Percentiles rank a stretch among this genome's conserved stretches.
phyloP scores from a whole-genome alignment of 768 basidiomycete genomes.

The Phaeotremella skinneri region DNA sequence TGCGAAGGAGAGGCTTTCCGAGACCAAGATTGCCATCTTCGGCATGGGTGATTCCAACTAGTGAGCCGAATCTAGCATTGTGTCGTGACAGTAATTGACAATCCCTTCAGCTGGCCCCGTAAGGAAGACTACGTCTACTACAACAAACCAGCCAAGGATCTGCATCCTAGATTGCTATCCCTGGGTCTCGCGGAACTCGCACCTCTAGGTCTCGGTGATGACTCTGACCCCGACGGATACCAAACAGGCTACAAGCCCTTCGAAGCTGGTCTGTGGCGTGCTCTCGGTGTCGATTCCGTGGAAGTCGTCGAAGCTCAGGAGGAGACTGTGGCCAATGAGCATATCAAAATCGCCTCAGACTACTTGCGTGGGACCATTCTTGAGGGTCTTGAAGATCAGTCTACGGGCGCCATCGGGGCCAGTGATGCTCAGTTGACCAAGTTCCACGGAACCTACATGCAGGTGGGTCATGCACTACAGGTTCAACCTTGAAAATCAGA shows the following conservation, averaged over 20 bases:
- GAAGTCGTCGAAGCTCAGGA: conserved; percentile 90
- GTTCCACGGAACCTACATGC: conserved; percentile 61
- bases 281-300: conserved; percentile 81
- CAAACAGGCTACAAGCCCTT: conserved; percentile 96
- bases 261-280: conserved; percentile 92
- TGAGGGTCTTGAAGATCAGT: conserved; percentile 81
- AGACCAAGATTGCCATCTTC: conserved; percentile 78
- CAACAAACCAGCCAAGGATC: conserved; percentile 92
- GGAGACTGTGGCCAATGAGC: conserved; percentile 96
- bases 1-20: conserved; percentile 59
- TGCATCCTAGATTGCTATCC: conserved; percentile 72
- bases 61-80: not conserved
- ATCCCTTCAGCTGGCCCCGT: conserved; percentile 68
- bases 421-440: conserved; percentile 94
- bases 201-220: conserved; percentile 80
- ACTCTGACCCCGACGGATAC: conserved; percentile 93
- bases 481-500: not conserved
- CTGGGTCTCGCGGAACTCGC: conserved; percentile 76
- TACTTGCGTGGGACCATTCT: conserved; percentile 92
- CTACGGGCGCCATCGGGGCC: conserved; percentile 84
- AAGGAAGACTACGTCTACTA: conserved; percentile 96
- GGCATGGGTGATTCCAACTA: conserved; percentile 98
- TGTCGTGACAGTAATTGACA: not conserved
- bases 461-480: conserved; percentile 31
- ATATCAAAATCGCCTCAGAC: conserved; percentile 94